These are phyloP conservation scores for Kluyveromyces wickerhamii DNA, from an alignment of 805 yeast species.

Conservation along the genomic window DNA sequence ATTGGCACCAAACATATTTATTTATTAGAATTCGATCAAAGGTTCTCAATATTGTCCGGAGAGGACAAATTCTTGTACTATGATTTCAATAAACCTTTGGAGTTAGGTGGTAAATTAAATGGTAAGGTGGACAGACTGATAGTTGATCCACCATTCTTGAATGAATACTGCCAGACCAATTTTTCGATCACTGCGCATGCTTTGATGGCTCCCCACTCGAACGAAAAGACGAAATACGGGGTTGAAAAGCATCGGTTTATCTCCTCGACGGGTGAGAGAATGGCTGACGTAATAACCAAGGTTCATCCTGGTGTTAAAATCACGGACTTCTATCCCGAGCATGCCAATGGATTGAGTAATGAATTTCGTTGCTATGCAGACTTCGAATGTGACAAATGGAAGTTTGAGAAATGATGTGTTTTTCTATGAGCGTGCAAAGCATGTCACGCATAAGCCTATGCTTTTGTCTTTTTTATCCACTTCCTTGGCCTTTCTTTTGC, in stretches of 20 bases:
- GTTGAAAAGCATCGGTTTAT: slow-evolving; percentile 42
- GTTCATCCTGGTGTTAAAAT: slow-evolving; percentile 57
- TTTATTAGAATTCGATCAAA: slow-evolving; percentile 67
- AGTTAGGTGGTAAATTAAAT: slow-evolving; percentile 46
- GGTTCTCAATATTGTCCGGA: slow-evolving; percentile 71
- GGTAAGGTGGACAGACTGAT: slow-evolving; percentile 63
- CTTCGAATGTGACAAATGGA: slow-evolving; percentile 65
- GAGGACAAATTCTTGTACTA: slow-evolving; percentile 57
- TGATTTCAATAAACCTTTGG: slow-evolving; percentile 65
- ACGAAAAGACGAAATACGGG: slow-evolving; percentile 34
- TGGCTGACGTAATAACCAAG: slow-evolving; percentile 52
- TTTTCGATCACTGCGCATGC: slow-evolving; percentile 57
- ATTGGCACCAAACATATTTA: slow-evolving; percentile 66
- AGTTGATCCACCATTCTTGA: slow-evolving; percentile 85
- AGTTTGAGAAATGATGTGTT: slow-evolving; percentile 29
- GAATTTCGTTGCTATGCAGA: slow-evolving; percentile 83
- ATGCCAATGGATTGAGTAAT: slow-evolving; percentile 76
- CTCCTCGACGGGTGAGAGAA: slow-evolving; percentile 87
- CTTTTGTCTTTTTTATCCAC: no score
- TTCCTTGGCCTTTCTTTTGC: no score
- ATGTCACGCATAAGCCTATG: no score
- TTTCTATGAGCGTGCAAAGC: no score
- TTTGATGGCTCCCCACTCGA: slow-evolving; percentile 38
- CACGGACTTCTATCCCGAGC: slow-evolving; percentile 71
- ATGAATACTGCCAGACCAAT: slow-evolving; percentile 72